These are phyloP conservation scores for Annulohypoxylon moriforme DNA, from an alignment of 495 filamentous ascomycete genomes.

Conservation along the genomic window DNA sequence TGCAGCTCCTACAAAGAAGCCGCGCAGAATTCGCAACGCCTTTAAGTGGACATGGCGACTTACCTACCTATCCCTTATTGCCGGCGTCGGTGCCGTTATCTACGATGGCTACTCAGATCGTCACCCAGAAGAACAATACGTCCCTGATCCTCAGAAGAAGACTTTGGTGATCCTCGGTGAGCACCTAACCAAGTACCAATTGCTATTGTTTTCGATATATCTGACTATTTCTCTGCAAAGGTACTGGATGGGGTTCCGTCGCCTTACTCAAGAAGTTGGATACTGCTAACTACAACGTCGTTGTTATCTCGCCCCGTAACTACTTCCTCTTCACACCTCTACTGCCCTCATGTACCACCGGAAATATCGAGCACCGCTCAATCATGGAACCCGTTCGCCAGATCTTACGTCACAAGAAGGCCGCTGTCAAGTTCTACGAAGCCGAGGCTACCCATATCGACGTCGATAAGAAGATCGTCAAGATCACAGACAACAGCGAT, in stretches of 20 bases:
- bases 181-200: slow-evolving; percentile 41
- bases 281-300: slow-evolving; percentile 97
- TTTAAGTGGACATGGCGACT: slow-evolving; percentile 74
- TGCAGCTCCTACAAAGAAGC: slow-evolving; percentile 50
- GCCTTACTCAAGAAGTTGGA: slow-evolving; percentile 98
- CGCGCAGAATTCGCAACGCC: slow-evolving; percentile 53
- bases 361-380: slow-evolving; percentile 96
- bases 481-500: slow-evolving; percentile 91
- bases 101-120: slow-evolving; percentile 85
- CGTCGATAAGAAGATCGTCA: slow-evolving; percentile 85
- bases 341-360: slow-evolving; percentile 95
- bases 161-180: slow-evolving; percentile 95
- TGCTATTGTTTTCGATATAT: background rate
- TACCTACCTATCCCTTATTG: slow-evolving; percentile 76
- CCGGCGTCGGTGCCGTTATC: slow-evolving; percentile 73
- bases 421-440: slow-evolving; percentile 94
- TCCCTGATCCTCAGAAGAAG: slow-evolving; percentile 91
- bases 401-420: slow-evolving; percentile 92
- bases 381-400: slow-evolving; percentile 99
- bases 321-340: slow-evolving; percentile 99
- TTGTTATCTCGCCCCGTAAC: slow-evolving; percentile 96
- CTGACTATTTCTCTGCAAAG: slow-evolving; percentile 36
- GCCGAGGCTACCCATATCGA: slow-evolving; percentile 98
- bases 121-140: slow-evolving; percentile 81
- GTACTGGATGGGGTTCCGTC: slow-evolving; percentile 94